phyloP scores from a whole-genome alignment of 805 yeast genomes.

The Lachancea sp. region DNA sequence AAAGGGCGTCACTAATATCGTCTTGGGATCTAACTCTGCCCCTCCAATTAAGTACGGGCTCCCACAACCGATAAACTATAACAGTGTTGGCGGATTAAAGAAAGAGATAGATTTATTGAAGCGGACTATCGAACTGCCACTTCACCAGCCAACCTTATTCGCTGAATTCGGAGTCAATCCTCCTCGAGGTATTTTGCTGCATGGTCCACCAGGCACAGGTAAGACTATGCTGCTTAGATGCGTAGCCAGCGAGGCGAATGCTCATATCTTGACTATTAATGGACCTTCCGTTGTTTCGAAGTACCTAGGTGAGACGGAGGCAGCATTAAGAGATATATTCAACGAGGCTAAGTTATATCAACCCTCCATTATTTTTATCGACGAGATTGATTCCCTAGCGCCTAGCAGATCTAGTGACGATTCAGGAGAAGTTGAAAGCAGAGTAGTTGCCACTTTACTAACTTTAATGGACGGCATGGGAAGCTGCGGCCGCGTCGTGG shows the following conservation, averaged over 20 bases:
- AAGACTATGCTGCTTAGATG: slow-evolving; percentile 83
- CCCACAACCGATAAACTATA: slow-evolving; percentile 42
- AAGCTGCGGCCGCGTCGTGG: slow-evolving; percentile 55
- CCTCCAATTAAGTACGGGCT: slow-evolving; percentile 37
- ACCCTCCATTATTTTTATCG: slow-evolving; percentile 83
- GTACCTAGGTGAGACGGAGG: slow-evolving; percentile 91
- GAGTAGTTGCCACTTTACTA: slow-evolving; percentile 84
- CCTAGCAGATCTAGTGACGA: slow-evolving; percentile 83
- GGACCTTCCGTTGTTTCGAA: slow-evolving; percentile 92
- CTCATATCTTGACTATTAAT: slow-evolving; percentile 78
- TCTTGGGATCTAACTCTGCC: slow-evolving; percentile 20
- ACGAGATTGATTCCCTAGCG: slow-evolving; percentile 88
- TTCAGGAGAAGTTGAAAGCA: slow-evolving; percentile 80
- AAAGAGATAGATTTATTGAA: slow-evolving; percentile 56
- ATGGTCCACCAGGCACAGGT: slow-evolving; percentile 98
- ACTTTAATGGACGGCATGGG: slow-evolving; percentile 79
- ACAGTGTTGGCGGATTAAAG: slow-evolving; percentile 70
- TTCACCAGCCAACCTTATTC: slow-evolving; percentile 70
- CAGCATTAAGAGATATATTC: slow-evolving; percentile 72
- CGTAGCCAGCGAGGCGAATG: slow-evolving; percentile 69
- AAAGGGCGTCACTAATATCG: slow-evolving; percentile 30
- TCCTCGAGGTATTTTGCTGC: slow-evolving; percentile 86
- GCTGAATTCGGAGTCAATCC: slow-evolving; percentile 84
- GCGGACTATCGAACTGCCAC: slow-evolving; percentile 71
- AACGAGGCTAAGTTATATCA: slow-evolving; percentile 79